Percentiles rank a stretch among this genome's conserved stretches.
These are phyloP conservation scores for Lentinula aciculospora DNA, from an alignment of 768 basidiomycete genomes.

Conservation along the genomic window DNA sequence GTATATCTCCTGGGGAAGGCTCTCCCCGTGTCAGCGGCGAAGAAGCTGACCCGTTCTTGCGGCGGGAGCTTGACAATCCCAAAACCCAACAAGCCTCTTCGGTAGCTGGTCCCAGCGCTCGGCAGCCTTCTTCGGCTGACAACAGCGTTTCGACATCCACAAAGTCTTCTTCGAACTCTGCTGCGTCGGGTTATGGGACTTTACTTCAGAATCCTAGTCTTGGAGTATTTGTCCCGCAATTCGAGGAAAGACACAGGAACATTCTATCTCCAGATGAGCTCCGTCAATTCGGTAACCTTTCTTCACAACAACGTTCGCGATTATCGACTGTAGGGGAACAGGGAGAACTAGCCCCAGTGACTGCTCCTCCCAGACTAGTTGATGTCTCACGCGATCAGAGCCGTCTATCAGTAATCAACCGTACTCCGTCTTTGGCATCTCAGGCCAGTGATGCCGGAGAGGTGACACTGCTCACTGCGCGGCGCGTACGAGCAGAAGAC, in stretches of 20 bases:
- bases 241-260: conserved; percentile 26
- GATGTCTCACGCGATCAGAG: conserved; percentile 22
- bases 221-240: conserved; percentile 25
- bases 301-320: conserved; percentile 20
- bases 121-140: conserved; percentile 31
- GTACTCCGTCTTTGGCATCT: conserved; percentile 1
- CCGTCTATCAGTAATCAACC: conserved; percentile 7
- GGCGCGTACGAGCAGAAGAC: conserved; percentile 38
- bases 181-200: conserved; percentile 38
- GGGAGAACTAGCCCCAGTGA: conserved; percentile 22
- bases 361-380: conserved; percentile 29
- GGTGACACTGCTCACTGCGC: conserved; percentile 48
- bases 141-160: conserved; percentile 33
- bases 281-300: conserved; percentile 29
- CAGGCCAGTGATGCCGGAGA: conserved; percentile 8
- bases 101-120: conserved; percentile 22
- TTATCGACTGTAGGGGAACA: conserved; percentile 5
- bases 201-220: conserved; percentile 37
- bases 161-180: conserved; percentile 31
- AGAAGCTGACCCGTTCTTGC: conserved; percentile 62
- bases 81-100: neutral
- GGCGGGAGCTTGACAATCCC: conserved; percentile 18
- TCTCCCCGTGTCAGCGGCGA: conserved; percentile 67
- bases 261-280: conserved; percentile 32
- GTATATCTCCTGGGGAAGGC: conserved; percentile 50